Evolutionary conservation across 1,284 basidiomycete species (phyloP).

Genomic region (Marasmius tenuissimus): DNA sequence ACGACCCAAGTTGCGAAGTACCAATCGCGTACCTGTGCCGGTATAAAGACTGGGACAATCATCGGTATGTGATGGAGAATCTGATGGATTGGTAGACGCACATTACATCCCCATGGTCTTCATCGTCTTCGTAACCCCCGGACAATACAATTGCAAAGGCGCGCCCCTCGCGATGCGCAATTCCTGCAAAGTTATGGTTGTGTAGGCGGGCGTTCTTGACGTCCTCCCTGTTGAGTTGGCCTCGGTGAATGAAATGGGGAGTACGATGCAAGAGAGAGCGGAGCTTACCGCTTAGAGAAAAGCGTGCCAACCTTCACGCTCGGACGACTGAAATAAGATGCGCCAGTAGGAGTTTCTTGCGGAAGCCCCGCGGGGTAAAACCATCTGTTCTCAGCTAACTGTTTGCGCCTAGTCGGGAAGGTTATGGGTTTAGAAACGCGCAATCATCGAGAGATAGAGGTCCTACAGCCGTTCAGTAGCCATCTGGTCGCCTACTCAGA

Average conservation of each 20-base stretch:
- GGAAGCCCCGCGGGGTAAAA: neutral
- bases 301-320: neutral
- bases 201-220: constrained; percentile 2
- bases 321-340: neutral
- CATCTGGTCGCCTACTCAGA: constrained; percentile 1
- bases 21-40: constrained; percentile 19
- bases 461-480: constrained; percentile 12
- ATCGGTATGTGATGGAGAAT: neutral
- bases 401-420: neutral
- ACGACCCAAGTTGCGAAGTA: neutral
- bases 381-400: neutral
- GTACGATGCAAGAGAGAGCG: neutral
- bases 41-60: constrained; percentile 37
- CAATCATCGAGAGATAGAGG: neutral
- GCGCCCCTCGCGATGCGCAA: constrained; percentile 23
- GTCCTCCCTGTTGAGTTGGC: neutral
- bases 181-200: constrained; percentile 12
- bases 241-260: neutral
- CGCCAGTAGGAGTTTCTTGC: neutral
- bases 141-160: constrained; percentile 43
- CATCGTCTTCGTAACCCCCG: constrained; percentile 41
- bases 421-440: neutral
- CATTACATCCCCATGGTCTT: constrained; percentile 38
- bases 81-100: constrained; percentile 18
- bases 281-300: constrained; percentile 1